Conservation (phyloP, 768 basidiomycete genomes). For the Suillus clintonianus region DNA sequence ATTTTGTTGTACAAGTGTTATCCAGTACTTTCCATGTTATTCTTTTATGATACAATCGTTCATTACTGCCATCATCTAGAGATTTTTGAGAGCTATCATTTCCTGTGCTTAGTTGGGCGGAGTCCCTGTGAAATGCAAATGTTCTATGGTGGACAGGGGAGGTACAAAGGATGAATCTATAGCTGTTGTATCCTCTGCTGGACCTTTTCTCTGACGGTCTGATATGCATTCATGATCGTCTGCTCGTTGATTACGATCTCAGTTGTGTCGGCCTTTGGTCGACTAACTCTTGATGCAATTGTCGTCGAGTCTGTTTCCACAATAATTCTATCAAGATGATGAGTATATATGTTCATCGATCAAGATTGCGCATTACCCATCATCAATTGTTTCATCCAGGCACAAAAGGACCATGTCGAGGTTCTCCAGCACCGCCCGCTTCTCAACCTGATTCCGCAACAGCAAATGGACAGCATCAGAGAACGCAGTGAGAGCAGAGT, state of each 20-base stretch:
- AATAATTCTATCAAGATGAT: conserved; percentile 66
- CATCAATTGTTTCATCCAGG: conserved; percentile 96
- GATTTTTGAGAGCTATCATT: background rate
- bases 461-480: conserved; percentile 84
- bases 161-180: conserved; percentile 37
- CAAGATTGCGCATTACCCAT: conserved; percentile 67
- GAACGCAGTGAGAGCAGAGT: conserved; percentile 80
- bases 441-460: conserved; percentile 91
- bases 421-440: conserved; percentile 91
- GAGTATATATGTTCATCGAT: conserved; percentile 9
- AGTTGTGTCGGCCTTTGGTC: conserved; percentile 89
- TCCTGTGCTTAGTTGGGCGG: background rate
- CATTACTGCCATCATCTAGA: background rate
- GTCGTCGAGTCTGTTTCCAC: conserved; percentile 95
- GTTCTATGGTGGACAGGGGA: conserved; percentile 22
- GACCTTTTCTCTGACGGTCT: conserved; percentile 84
- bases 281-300: conserved; percentile 92
- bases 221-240: conserved; percentile 90
- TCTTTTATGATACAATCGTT: background rate
- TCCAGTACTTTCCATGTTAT: background rate
- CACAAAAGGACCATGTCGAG: conserved; percentile 90
- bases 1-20: background rate
- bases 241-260: conserved; percentile 99
- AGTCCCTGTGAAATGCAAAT: background rate
- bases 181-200: conserved; percentile 81